A percentile compares a stretch with the other conserved stretches of the same genome.
Conservation (phyloP, 2,329 filamentous ascomycete species). For the Exophiala aquamarina region DNA sequence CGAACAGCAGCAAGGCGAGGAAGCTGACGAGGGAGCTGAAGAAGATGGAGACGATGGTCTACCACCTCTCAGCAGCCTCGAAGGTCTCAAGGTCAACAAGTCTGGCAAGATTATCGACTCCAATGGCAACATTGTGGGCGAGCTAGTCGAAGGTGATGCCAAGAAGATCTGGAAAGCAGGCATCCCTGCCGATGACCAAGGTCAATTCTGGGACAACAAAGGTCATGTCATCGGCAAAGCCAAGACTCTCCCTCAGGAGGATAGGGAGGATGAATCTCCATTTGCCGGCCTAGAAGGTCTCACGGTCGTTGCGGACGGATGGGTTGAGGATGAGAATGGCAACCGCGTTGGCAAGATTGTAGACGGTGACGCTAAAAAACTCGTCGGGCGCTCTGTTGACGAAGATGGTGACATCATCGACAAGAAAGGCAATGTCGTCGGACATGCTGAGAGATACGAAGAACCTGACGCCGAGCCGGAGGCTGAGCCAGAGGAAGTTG, state of each 20-base stretch:
- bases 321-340: constrained; percentile 49
- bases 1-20: constrained; percentile 34
- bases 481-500: constrained; percentile 40
- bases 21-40: constrained; percentile 30
- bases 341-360: constrained; percentile 52
- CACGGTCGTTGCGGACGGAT: constrained; percentile 48
- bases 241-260: constrained; percentile 42
- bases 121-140: constrained; percentile 53
- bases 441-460: constrained; percentile 52
- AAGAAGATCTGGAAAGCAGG: constrained; percentile 56
- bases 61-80: constrained; percentile 37
- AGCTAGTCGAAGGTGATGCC: constrained; percentile 61
- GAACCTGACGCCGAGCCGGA: constrained; percentile 54
- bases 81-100: constrained; percentile 45
- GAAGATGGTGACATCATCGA: constrained; percentile 64
- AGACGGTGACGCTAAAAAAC: constrained; percentile 60
- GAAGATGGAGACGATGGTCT: constrained; percentile 30
- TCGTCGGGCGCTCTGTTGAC: constrained; percentile 59
- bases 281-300: constrained; percentile 49
- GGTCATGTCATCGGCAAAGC: constrained; percentile 64
- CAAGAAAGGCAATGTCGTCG: constrained; percentile 62
- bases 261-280: constrained; percentile 39
- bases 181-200: constrained; percentile 53
- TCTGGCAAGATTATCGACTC: constrained; percentile 44
- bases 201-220: constrained; percentile 64